Percentiles rank a stretch among this genome's conserved stretches.
Conservation (phyloP, 768 basidiomycete genomes). For the Xerocomus spinulosus region DNA sequence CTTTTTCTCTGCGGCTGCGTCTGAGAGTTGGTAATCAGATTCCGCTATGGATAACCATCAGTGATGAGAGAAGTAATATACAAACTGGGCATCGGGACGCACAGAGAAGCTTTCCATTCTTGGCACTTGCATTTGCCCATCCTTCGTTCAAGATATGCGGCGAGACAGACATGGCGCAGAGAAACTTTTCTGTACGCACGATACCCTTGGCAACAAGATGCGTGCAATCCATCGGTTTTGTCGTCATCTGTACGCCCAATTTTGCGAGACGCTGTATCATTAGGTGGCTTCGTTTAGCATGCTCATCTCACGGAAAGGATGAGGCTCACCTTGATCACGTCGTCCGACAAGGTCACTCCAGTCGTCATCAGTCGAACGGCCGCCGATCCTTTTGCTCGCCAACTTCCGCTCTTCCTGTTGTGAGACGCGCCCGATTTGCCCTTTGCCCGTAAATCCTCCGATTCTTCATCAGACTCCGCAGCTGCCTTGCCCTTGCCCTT, state of each 20-base stretch:
- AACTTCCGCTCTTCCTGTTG: constrained; percentile 13
- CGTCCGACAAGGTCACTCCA: constrained; percentile 52
- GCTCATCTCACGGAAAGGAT: background rate
- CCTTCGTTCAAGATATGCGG: constrained; percentile 59
- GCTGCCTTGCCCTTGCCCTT: background rate
- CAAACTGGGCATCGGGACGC: constrained; percentile 26
- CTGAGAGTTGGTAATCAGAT: constrained; percentile 52
- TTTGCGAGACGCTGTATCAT: constrained; percentile 49
- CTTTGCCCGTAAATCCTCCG: background rate
- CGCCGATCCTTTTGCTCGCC: no score
- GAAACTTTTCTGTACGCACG: constrained; percentile 83
- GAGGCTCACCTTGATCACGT: constrained; percentile 52
- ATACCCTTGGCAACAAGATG: constrained; percentile 69
- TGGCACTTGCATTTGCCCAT: constrained; percentile 65
- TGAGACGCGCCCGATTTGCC: constrained; percentile 3
- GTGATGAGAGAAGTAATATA: background rate
- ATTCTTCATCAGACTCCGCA: constrained; percentile 6
- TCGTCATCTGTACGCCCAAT: constrained; percentile 63
- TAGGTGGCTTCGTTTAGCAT: background rate
- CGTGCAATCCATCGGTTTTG: constrained; percentile 64
- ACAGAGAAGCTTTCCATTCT: constrained; percentile 60
- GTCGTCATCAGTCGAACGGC: constrained; percentile 62
- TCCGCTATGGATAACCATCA: constrained; percentile 47
- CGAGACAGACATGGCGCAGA: constrained; percentile 64
- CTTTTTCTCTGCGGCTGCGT: constrained; percentile 59